Base-by-base conservation (phyloP, 208 protist species). In the Angomonas ambiguus region DNA sequence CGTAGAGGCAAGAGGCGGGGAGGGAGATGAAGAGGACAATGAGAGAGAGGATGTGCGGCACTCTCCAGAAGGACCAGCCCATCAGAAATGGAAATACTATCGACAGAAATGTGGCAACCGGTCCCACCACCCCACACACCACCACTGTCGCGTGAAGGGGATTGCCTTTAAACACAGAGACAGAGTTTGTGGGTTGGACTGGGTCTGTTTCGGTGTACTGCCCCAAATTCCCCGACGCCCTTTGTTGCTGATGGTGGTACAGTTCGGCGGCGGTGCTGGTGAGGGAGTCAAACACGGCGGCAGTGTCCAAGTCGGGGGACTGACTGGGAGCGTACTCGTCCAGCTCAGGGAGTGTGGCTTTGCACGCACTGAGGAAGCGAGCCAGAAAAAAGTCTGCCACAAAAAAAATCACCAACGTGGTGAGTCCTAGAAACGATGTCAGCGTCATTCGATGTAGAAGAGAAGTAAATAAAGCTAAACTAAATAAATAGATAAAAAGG, bases 281-380 rank as follows among this genome's bases (percentile, higher is more conserved):
- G 48, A 93, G 69, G 34, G 71, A 75, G 60, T 86, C 74, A 10
- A 88, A 56, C 30, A 84, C 79, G 34, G 72, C 72, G 18, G 71
- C 67, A n/a, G 86, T 76, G 67, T 92, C 86, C 51, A 89, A 60
- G 67, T 93, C 87, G 0, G 86, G 86, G 4, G 80, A 77, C 11
- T 78, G 71, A 45, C 62, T 51, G 2, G 87, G 87, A 8, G 82
- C 75, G 65, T 84, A 90, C 55, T 88, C 83, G 5, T 93, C 83
- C 20, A 93, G 61, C 69, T 88, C 79, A 6, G 82, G 79, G 72
- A 85, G 77, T 27, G 73, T 80, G 45, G 77, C 62, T 65, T 91
- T 90, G 42, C 79, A 74, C 24, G 64, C 27, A 57, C 76, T 79
- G 16, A 93, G 77, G 24, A 71, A 42, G 41, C 69, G 72, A 0